A percentile compares a stretch with the other conserved stretches of the same genome.
Conservation (phyloP, 31 red algal species). For the Bonnemaisonia californica region DNA sequence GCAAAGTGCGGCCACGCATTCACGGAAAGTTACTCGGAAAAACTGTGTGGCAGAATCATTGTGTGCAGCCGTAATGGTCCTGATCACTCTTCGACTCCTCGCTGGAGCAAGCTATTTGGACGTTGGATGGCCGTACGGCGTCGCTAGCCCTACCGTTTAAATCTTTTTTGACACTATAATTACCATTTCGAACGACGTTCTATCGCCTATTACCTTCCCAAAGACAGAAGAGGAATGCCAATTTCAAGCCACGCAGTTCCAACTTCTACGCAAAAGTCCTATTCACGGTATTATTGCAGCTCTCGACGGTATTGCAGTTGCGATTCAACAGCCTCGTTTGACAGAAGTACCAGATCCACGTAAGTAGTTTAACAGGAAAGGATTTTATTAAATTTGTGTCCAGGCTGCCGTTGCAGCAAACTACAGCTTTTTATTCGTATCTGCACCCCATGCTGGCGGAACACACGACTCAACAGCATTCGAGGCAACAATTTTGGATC, state of each 20-base stretch:
- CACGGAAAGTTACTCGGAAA: neutral
- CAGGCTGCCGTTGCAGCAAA: constrained; percentile 24
- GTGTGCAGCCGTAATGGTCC: neutral
- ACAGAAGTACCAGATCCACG: constrained; percentile 11
- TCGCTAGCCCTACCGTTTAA: neutral
- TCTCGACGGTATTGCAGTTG: constrained; percentile 35
- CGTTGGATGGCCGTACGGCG: constrained; percentile 17
- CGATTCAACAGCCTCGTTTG: neutral
- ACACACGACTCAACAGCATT: neutral
- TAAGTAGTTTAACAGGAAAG: constrained; percentile 38
- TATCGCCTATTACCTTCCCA: neutral
- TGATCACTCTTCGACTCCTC: neutral
- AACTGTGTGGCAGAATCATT: neutral
- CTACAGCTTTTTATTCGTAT: constrained; percentile 29
- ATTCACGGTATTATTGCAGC: constrained; percentile 27
- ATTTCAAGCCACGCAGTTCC: neutral
- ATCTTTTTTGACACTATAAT: neutral
- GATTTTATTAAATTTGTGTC: constrained; percentile 18
- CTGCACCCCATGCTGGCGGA: constrained; percentile 14
- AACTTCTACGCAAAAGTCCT: neutral
- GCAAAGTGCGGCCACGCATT: no score
- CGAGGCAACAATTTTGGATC: neutral
- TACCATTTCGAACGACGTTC: neutral
- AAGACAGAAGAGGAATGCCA: neutral
- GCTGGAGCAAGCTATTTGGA: constrained; percentile 25